Percentiles rank a stretch among this genome's conserved stretches.
Evolutionary conservation across 441 rosid species (phyloP).

Genomic region (Adansonia madagascariensis): DNA sequence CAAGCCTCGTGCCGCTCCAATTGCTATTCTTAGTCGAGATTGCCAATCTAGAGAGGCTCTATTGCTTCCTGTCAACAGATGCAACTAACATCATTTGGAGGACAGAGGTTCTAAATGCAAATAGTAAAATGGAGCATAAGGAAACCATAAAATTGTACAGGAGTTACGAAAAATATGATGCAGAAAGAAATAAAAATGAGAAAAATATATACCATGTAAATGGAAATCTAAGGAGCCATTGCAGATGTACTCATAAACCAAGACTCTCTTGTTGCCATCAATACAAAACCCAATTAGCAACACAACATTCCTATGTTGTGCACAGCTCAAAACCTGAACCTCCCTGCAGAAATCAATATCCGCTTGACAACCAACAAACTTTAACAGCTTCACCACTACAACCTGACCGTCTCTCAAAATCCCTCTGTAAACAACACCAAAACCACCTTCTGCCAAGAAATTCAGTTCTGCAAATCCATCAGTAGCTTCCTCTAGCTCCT

Average conservation of each 20-base stretch:
- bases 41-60: slow-evolving; percentile 49
- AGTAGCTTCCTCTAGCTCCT: slow-evolving; percentile 62
- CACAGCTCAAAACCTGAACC: slow-evolving; percentile 71
- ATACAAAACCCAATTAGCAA: slow-evolving; percentile 65
- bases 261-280: slow-evolving; percentile 53
- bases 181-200: slow-evolving; percentile 7
- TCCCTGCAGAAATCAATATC: slow-evolving; percentile 74
- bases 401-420: slow-evolving; percentile 58
- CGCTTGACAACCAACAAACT: slow-evolving; percentile 48
- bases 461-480: slow-evolving; percentile 58
- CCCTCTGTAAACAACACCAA: slow-evolving; percentile 61
- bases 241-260: slow-evolving; percentile 76
- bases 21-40: slow-evolving; percentile 60
- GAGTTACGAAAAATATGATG: neutral
- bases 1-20: slow-evolving; percentile 69
- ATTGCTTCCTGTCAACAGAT: slow-evolving; percentile 44
- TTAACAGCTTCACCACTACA: slow-evolving; percentile 69
- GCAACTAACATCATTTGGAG: slow-evolving; percentile 13
- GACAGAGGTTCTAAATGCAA: neutral
- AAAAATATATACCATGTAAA: slow-evolving; percentile 55
- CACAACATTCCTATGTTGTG: slow-evolving; percentile 74
- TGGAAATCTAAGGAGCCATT: slow-evolving; percentile 69
- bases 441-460: slow-evolving; percentile 68
- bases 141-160: neutral
- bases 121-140: neutral